Evolutionary conservation across 495 filamentous ascomycete species (phyloP), one percentile per base, ranked within the genome.

Genomic region (Pyrenula massariospora): DNA sequence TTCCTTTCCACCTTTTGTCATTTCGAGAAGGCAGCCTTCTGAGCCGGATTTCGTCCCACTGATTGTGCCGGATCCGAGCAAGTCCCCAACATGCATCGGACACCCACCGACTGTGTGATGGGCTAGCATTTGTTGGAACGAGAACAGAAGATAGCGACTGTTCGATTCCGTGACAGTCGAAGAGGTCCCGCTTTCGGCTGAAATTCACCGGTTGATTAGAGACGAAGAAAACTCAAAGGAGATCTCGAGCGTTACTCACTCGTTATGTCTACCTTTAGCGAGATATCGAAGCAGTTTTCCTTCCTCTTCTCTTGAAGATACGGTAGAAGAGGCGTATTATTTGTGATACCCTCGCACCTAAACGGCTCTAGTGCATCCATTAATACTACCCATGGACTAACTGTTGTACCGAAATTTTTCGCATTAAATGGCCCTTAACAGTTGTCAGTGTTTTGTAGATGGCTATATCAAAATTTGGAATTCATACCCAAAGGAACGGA

Each of bases 381-480:
- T 2, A 93, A 71, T 12, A 97, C 88, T 0, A 97, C 85, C 92
- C 92, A 97, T 0, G 90, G 79, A 55, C 84, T 88, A 58, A 96
- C 87, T 1, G 81, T 87, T 0, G 90, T 93, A n/a, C 83, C 89
- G 68, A 96, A 95, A 68, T 93, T 95, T 78, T 97, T 97, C 3
- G 82, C 75, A 58, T 88, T 71, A 12, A 73, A 50, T 1, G 68
- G 70, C 10, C 70, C 70, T 0, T 70, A n/a, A n/a, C n/a, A n/a
- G n/a, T n/a, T 72, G 52, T 72, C 69, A 10, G 58, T 60, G 20
- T 57, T 59, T 58, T 72, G 69, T 57, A 72, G 64, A 58, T 72
- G 66, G n/a, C 69, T 66, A 15, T 65, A 66, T 69, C 57, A 59
- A 21, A 55, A 54, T 23, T 15, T 24, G 12, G n/a, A n/a, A n/a